Conservation (phyloP, 129 eudicot genomes). For the Cynara cardunculus region DNA sequence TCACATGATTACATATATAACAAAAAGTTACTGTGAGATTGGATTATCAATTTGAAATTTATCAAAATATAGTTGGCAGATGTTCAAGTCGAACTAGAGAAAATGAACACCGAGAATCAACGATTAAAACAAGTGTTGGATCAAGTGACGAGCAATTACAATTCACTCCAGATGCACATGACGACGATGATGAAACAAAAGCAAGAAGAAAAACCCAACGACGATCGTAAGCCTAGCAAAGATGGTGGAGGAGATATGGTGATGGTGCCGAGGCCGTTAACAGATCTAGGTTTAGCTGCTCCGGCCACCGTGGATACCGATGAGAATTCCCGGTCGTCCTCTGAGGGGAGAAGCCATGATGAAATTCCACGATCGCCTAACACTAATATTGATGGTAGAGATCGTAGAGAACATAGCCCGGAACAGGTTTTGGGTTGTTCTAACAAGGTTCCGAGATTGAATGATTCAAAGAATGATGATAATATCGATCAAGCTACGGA, state of each 20-base stretch:
- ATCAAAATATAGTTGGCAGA: conserved; percentile 25
- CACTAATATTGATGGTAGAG: conserved; percentile 14
- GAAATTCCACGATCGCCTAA: conserved; percentile 18
- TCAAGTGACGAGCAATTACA: conserved; percentile 31
- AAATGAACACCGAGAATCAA: conserved; percentile 41
- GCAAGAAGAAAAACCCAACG: conserved; percentile 19
- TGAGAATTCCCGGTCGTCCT: conserved; percentile 42
- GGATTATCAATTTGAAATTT: neutral
- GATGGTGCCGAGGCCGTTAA: conserved; percentile 41
- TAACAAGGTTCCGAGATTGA: conserved; percentile 42
- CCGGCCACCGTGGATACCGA: conserved; percentile 10
- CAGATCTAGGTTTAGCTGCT: conserved; percentile 47
- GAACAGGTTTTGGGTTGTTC: conserved; percentile 36
- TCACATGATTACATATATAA: neutral
- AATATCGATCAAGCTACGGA: conserved; percentile 56
- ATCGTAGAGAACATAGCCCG: conserved; percentile 27
- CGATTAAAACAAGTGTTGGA: conserved; percentile 37
- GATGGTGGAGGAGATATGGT: conserved; percentile 18
- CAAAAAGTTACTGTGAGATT: neutral
- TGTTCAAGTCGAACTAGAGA: conserved; percentile 38
- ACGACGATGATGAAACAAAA: conserved; percentile 35
- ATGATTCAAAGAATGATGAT: neutral
- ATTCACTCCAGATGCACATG: conserved; percentile 47
- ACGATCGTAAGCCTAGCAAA: conserved; percentile 15
- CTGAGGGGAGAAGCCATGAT: conserved; percentile 32